These are phyloP conservation scores for Cymodocea nodosa DNA, from an alignment of 116 monocot species.

Conservation along the genomic window DNA sequence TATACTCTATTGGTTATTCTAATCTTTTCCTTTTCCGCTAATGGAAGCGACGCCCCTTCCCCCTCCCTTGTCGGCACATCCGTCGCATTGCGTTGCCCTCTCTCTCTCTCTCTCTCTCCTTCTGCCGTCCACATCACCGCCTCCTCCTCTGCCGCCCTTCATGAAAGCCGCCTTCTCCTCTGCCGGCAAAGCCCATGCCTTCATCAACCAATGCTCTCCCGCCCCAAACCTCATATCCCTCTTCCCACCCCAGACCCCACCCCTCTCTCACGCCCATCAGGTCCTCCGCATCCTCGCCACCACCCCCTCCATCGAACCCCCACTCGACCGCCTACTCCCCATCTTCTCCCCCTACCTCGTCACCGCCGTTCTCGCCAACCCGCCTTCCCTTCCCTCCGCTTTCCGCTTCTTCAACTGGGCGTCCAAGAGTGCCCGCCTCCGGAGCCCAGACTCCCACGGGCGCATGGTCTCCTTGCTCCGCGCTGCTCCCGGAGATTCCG, in stretches of 20 bases:
- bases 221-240: background rate
- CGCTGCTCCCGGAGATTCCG: background rate
- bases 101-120: too few relatives aligned
- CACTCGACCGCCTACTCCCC: slow-evolving; percentile 23
- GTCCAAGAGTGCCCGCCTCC: slow-evolving; percentile 18
- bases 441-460: slow-evolving; percentile 27
- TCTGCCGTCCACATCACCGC: background rate
- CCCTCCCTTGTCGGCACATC: too few relatives aligned
- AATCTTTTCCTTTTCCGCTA: too few relatives aligned
- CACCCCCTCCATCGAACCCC: slow-evolving; percentile 21
- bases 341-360: slow-evolving; percentile 35
- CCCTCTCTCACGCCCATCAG: slow-evolving; percentile 4
- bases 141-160: too few relatives aligned
- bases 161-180: background rate
- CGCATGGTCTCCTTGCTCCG: slow-evolving; percentile 26
- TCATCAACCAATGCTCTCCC: background rate
- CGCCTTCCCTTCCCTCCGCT: slow-evolving; percentile 21
- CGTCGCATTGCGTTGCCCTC: too few relatives aligned
- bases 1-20: too few relatives aligned
- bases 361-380: slow-evolving; percentile 27
- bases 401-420: slow-evolving; percentile 54
- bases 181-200: background rate
- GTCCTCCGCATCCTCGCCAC: slow-evolving; percentile 37
- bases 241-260: slow-evolving; percentile 3
- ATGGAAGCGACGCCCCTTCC: too few relatives aligned